A percentile compares a stretch with the other conserved stretches of the same genome.
Evolutionary conservation across 176 grass and related monocot species (phyloP).

Genomic region (Coix lacrymajobi): DNA sequence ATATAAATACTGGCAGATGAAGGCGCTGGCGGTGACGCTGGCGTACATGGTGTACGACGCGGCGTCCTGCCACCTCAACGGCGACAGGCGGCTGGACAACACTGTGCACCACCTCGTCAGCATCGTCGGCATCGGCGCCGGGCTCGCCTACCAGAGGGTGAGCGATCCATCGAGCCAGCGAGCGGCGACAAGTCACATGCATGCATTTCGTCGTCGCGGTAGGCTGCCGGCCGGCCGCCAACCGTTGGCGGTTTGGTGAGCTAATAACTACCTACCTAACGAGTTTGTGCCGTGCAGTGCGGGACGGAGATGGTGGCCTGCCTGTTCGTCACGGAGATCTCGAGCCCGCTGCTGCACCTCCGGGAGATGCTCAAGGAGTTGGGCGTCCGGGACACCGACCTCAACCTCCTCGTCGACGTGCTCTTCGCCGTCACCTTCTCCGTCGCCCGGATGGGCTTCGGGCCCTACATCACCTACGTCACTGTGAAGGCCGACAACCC

Average conservation of each 20-base stretch:
- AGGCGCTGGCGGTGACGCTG: slow-evolving; percentile 47
- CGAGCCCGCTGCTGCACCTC: slow-evolving; percentile 69
- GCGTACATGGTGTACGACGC: slow-evolving; percentile 70
- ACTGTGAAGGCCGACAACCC: slow-evolving; percentile 63
- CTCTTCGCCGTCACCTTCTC: slow-evolving; percentile 82
- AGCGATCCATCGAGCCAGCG: not conserved
- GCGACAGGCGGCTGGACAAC: slow-evolving; percentile 45
- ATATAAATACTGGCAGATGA: slow-evolving; percentile 34
- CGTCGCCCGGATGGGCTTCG: slow-evolving; percentile 67
- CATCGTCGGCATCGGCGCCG: slow-evolving; percentile 60
- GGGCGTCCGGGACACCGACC: slow-evolving; percentile 48
- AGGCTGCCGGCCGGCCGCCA: not conserved
- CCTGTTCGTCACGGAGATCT: slow-evolving; percentile 62
- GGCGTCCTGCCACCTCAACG: slow-evolving; percentile 49
- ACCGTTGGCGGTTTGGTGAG: not conserved
- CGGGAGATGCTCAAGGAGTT: slow-evolving; percentile 81
- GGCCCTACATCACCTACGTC: slow-evolving; percentile 70
- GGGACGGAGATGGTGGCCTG: slow-evolving; percentile 70
- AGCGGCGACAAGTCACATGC: no score
- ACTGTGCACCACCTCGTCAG: slow-evolving; percentile 60
- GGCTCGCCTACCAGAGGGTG: slow-evolving; percentile 57
- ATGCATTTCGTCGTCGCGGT: not conserved
- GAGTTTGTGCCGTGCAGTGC: slow-evolving; percentile 17
- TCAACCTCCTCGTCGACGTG: slow-evolving; percentile 78
- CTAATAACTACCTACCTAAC: not conserved